These are phyloP conservation scores for Leccinum pachyderme DNA, from an alignment of 1,284 basidiomycete genomes.

Conservation along the genomic window DNA sequence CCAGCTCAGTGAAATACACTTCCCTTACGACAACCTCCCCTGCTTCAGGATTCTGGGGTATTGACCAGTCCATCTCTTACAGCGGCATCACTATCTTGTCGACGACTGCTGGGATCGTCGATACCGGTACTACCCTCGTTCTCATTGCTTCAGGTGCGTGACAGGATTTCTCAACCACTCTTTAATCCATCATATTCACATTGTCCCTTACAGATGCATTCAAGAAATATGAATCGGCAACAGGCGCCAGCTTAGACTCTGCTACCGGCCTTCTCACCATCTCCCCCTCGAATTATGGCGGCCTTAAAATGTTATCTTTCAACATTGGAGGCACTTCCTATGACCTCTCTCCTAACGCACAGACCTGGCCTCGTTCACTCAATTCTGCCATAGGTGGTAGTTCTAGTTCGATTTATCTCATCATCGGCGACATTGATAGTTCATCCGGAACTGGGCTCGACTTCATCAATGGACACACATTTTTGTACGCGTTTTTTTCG, in stretches of 20 bases:
- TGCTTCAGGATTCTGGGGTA: constrained; percentile 52
- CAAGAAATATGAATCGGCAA: constrained; percentile 46
- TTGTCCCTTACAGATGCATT: constrained; percentile 43
- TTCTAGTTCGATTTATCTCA: constrained; percentile 42
- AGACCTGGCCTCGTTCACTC: constrained; percentile 51
- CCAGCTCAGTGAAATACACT: constrained; percentile 45
- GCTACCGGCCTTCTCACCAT: constrained; percentile 44
- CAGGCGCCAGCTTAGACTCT: constrained; percentile 48
- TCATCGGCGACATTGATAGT: constrained; percentile 38
- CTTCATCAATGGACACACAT: constrained; percentile 7
- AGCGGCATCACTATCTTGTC: constrained; percentile 39
- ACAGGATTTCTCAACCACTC: not conserved
- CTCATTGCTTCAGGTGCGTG: constrained; percentile 39
- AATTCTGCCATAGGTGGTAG: constrained; percentile 44
- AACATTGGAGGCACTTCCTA: constrained; percentile 35
- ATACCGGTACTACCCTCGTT: constrained; percentile 55
- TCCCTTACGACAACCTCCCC: constrained; percentile 51
- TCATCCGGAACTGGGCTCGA: constrained; percentile 46
- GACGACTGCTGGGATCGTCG: constrained; percentile 49
- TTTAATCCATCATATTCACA: not conserved
- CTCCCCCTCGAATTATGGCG: constrained; percentile 33
- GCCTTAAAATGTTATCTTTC: constrained; percentile 1
- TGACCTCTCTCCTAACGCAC: constrained; percentile 47
- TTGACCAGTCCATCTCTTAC: constrained; percentile 51
- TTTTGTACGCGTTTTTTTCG: constrained; percentile 8